Base-by-base conservation (phyloP, 2,329 filamentous ascomycete genomes). In the Fusarium nisikadoi region DNA sequence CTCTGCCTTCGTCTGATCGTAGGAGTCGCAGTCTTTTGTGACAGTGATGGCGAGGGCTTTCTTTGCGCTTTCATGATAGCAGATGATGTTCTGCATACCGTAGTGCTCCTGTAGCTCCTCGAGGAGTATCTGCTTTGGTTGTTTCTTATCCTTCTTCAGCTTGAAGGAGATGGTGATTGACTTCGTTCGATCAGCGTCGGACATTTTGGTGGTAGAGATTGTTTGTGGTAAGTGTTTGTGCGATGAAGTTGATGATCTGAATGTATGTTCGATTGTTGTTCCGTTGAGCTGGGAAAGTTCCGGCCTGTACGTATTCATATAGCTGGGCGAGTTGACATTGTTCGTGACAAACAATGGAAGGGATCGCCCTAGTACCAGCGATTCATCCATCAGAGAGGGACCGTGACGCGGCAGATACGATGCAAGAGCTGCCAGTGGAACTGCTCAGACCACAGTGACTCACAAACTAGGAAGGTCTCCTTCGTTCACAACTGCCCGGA, bases 351-450 rank as follows among this genome's bases (percentile, higher is more conserved):
- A 12, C 3, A 2, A 11, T 0, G 9, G 5, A 38, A 38, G 6
- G 6, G 12, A 20, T 12, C 3, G 2, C 13, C 0, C 13, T 29
- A 1, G 3, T 9, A 8, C 5, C 2, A 12, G 20, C n/a, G 6
- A 31, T 17, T 31, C 14, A 5, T 10, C 1, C 5, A 9, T 13
- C 10, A 9, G 17, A 14, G 11, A 31, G 14, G 10, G 20, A 9
- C 2, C 12, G 27, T 17, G 27, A 13, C 8, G 8, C 14, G 14
- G 17, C 5, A n/a, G 10, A 31, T 31, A 2, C 27, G 10, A 31
- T 31, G 3, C 27, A 5, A 16, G 14, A 47, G 14, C 1, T 12
- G 10, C 3, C 27, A 17, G 27, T 31, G 20, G 19, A 12, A 17
- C 20, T 7, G 10, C 20, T 16, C 10, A 2, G 1, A 31, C 3